Conservation (phyloP, 2,329 filamentous ascomycete species). For the Cladosporium halotolerans region DNA sequence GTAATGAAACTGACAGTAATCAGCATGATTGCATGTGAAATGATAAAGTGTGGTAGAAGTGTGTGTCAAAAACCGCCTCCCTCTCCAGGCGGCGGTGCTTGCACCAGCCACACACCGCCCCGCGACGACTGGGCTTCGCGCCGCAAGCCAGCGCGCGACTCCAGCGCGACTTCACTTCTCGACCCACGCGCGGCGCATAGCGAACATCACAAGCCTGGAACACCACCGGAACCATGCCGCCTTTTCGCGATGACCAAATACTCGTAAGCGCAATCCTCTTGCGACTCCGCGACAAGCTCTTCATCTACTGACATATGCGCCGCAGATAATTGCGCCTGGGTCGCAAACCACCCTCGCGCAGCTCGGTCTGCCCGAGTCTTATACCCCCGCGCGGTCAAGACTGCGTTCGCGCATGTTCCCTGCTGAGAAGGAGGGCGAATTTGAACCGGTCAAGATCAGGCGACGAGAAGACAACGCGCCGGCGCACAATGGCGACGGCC, state of each 20-base stretch:
- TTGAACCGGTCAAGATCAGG: constrained; percentile 74
- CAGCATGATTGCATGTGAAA: too few relatives aligned
- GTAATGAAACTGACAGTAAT: too few relatives aligned
- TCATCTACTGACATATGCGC: constrained; percentile 5
- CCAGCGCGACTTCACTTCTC: background rate
- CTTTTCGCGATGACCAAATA: constrained; percentile 32
- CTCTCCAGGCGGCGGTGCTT: too few relatives aligned
- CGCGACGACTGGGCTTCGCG: too few relatives aligned
- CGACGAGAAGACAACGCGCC: constrained; percentile 30
- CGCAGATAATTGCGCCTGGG: constrained; percentile 65
- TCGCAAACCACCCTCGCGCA: constrained; percentile 88
- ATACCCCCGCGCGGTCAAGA: constrained; percentile 81
- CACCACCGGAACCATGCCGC: constrained; percentile 22
- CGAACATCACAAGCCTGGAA: background rate
- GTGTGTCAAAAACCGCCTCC: too few relatives aligned
- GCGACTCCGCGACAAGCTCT: background rate
- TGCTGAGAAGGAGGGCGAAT: constrained; percentile 68
- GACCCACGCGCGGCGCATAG: background rate
- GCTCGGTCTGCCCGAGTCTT: constrained; percentile 79
- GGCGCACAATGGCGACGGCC: constrained; percentile 9
- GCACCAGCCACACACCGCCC: too few relatives aligned
- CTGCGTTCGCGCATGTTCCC: constrained; percentile 92
- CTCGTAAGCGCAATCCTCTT: constrained; percentile 19
- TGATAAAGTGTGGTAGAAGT: too few relatives aligned
- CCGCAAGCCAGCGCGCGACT: background rate